Evolutionary conservation across 805 yeast species (phyloP).

Genomic region (Candida coquimbonensis): DNA sequence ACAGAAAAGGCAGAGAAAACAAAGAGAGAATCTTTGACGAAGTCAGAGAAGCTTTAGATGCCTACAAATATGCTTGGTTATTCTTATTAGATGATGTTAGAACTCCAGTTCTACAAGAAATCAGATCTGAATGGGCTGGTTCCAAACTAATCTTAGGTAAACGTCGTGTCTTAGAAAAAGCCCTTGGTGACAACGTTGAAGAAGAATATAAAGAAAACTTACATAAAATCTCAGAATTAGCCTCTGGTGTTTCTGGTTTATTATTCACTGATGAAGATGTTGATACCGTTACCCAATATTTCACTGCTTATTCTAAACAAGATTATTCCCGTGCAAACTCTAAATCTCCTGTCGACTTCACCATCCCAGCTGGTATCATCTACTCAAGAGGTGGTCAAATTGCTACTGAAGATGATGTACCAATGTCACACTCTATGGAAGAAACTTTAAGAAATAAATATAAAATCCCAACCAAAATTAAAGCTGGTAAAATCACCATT

Average conservation of each 20-base stretch:
- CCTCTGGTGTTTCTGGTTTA: conserved; percentile 79
- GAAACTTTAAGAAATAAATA: conserved; percentile 83
- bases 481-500: conserved; percentile 78
- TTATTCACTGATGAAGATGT: conserved; percentile 85
- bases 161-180: conserved; percentile 87
- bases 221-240: conserved; percentile 54
- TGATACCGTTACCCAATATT: conserved; percentile 85
- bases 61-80: conserved; percentile 75
- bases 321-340: conserved; percentile 91
- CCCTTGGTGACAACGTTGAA: conserved; percentile 80
- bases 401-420: conserved; percentile 86
- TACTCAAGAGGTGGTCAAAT: conserved; percentile 95
- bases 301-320: conserved; percentile 63
- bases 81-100: conserved; percentile 86
- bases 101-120: conserved; percentile 90
- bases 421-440: conserved; percentile 94
- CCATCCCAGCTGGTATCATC: conserved; percentile 83
- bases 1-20: conserved; percentile 89
- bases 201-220: conserved; percentile 87
- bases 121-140: conserved; percentile 89
- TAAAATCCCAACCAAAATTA: conserved; percentile 87
- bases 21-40: conserved; percentile 89
- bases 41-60: conserved; percentile 74
- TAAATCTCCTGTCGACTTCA: conserved; percentile 73
- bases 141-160: conserved; percentile 87